Percentiles rank a stretch among this genome's conserved stretches.
Conservation (phyloP, 305 asterid genomes). For the Solanum chacoense region DNA sequence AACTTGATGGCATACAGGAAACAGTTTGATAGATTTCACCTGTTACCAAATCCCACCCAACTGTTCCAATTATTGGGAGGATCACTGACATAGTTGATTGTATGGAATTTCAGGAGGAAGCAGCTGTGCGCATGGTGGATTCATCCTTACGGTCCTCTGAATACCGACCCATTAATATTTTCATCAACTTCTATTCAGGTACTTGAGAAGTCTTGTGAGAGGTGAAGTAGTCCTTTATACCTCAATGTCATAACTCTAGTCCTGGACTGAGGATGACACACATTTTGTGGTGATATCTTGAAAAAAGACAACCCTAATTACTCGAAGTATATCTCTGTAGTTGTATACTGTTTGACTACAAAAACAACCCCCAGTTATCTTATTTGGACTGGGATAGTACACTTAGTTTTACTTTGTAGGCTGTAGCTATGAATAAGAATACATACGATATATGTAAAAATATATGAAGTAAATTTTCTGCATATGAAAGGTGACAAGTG, state of each 20-base stretch:
- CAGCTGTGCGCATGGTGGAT: slow-evolving; percentile 83
- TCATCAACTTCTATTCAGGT: slow-evolving; percentile 91
- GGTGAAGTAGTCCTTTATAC: background rate
- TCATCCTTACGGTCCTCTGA: slow-evolving; percentile 55
- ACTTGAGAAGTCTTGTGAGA: background rate
- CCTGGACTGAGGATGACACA: background rate
- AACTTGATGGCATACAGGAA: background rate
- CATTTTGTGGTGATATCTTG: background rate
- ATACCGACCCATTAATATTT: slow-evolving; percentile 77
- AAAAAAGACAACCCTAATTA: background rate
- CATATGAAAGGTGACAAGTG: background rate
- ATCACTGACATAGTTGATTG: background rate
- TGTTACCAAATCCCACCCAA: background rate
- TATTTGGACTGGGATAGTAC: background rate
- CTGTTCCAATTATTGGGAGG: background rate
- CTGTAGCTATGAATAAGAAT: background rate
- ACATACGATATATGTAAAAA: background rate
- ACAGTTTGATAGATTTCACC: background rate
- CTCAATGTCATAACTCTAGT: background rate
- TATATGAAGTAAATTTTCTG: background rate
- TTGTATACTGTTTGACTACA: background rate
- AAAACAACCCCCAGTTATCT: background rate
- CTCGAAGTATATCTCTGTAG: background rate
- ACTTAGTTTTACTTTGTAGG: background rate
- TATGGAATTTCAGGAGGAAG: slow-evolving; percentile 57